Base-by-base conservation (phyloP, 306 rosid genomes). In the Macrotyloma uniflorum region DNA sequence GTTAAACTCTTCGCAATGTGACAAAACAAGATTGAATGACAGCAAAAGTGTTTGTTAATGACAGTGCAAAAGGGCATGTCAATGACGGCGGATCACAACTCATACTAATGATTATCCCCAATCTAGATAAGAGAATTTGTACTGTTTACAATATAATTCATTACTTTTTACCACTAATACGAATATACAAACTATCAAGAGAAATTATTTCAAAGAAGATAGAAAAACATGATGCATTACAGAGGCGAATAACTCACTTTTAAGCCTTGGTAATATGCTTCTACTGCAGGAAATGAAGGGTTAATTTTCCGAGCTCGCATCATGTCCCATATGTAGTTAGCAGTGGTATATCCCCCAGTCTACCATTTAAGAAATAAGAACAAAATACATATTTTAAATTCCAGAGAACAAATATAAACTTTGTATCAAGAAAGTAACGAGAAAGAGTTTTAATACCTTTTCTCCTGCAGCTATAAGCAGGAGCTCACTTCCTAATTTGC, bases 321-420 rank as follows among this genome's bases (percentile, higher is more conserved):
- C 83, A 90, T 69, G 85, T 95, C 99, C 99, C 98, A 93, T 75
- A 95, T 67, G 84, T 79, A 91, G 90, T 95, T 95, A 43, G 98
- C 99, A 77, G 84, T 85, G 9, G 91, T 85, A 72, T 95, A 95
- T 67, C 97, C 98, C 54, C 99, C 99, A 6, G 91, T 86, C 99
- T 95, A 85, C 71, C 62, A 59, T 80, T 66, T 61, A 20, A 73
- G 26, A 70, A 74, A 67, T 53, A 45, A 12, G 22, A 50, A 73
- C 61, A 84, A 26, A 77, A 64, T 30, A 78, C 11, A 62, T 19
- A 51, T 28, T 19, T 47, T 40, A n/a, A 68, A 35, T 79, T n/a
- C 22, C 2, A 12, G 15, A 43, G 71, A 40, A 43, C 58, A 72
- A 55, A 67, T 30, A 36, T 24, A 54, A 76, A 36, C 15, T 18